Percentiles rank a stretch among this genome's conserved stretches.
These are phyloP conservation scores for Strobilomyces confusus DNA, from an alignment of 768 basidiomycete genomes.

Conservation along the genomic window DNA sequence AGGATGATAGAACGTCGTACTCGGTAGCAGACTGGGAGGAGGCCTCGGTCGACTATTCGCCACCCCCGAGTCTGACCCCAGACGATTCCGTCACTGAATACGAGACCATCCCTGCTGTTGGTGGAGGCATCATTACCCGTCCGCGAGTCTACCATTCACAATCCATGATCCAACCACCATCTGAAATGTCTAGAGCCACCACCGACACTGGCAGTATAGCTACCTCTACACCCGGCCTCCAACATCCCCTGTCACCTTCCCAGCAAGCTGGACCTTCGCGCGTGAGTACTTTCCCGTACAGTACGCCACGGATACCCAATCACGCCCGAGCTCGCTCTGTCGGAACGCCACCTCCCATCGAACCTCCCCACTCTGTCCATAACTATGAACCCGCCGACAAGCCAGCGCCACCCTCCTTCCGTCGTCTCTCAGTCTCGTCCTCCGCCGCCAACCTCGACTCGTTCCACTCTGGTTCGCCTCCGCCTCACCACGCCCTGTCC, in stretches of 20 bases:
- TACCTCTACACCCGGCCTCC: neutral
- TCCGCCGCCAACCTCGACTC: constrained; percentile 26
- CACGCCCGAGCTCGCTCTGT: constrained; percentile 42
- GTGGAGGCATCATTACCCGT: constrained; percentile 82
- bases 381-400: constrained; percentile 19
- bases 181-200: constrained; percentile 14
- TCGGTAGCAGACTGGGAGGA: constrained; percentile 73
- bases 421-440: constrained; percentile 36
- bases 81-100: constrained; percentile 58
- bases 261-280: constrained; percentile 31
- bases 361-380: constrained; percentile 19
- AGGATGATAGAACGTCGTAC: constrained; percentile 40
- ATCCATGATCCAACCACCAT: constrained; percentile 58
- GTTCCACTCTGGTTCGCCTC: constrained; percentile 34
- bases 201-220: constrained; percentile 56
- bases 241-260: constrained; percentile 4
- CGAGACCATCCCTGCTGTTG: constrained; percentile 88
- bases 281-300: constrained; percentile 4
- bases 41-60: constrained; percentile 42
- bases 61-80: constrained; percentile 41
- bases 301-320: constrained; percentile 24
- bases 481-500: constrained; percentile 28
- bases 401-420: constrained; percentile 13
- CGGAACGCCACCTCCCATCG: constrained; percentile 43
- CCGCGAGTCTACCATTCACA: constrained; percentile 86